Evolutionary conservation across 2,329 filamentous ascomycete species (phyloP).

Genomic region (Aspergillus arachidicola): DNA sequence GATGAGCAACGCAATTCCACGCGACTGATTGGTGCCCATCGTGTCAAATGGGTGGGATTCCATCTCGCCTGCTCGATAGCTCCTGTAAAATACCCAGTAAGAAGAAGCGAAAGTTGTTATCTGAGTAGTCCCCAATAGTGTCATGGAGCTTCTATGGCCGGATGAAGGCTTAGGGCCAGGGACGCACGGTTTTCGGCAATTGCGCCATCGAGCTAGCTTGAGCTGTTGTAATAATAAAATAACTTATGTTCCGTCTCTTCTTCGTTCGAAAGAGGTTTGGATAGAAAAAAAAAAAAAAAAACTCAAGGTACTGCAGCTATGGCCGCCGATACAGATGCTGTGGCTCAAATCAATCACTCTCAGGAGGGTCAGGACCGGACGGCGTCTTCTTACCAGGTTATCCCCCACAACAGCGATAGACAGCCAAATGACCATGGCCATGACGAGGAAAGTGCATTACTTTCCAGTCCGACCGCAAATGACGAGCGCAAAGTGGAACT

Average conservation of each 20-base stretch:
- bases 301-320: neutral
- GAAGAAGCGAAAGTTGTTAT: neutral
- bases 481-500: conserved; percentile 11
- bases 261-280: neutral
- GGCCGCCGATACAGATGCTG: conserved; percentile 1
- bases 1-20: neutral
- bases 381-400: neutral
- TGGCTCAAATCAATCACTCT: conserved; percentile 1
- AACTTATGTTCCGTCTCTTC: neutral
- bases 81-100: neutral
- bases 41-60: neutral
- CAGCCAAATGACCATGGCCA: neutral
- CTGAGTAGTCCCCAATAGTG: neutral
- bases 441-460: conserved; percentile 9
- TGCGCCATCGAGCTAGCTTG: neutral
- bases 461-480: neutral
- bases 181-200: neutral
- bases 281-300: neutral
- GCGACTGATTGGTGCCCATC: neutral
- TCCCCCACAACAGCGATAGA: neutral
- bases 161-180: neutral
- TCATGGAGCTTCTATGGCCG: neutral
- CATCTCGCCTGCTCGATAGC: neutral
- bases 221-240: neutral
- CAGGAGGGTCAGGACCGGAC: neutral